Conservation (phyloP, 2,329 filamentous ascomycete genomes). For the Diaporthe ilicicola region DNA sequence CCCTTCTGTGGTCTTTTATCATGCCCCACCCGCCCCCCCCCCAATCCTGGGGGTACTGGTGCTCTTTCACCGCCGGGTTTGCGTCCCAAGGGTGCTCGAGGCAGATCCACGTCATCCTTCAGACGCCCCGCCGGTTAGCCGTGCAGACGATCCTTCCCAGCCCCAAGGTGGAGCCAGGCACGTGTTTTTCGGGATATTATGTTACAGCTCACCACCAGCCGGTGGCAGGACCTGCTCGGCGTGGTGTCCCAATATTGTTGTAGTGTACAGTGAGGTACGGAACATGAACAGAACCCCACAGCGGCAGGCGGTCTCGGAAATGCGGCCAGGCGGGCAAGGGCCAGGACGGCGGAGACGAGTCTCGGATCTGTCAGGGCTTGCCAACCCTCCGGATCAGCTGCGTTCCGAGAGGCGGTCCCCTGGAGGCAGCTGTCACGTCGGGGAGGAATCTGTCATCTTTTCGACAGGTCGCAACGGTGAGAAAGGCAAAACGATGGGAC, state of each 20-base stretch:
- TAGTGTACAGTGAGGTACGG: not conserved
- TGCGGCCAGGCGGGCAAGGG: not conserved
- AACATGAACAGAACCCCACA: not conserved
- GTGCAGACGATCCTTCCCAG: not conserved
- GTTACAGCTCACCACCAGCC: not conserved
- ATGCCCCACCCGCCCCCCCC: not conserved
- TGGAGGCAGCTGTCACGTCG: conserved; percentile 13
- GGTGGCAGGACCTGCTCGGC: not conserved
- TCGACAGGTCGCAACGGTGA: not conserved
- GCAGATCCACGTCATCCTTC: conserved; percentile 18
- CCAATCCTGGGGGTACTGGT: not conserved
- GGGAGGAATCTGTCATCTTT: conserved; percentile 9
- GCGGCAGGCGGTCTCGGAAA: not conserved
- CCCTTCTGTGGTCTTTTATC: not conserved
- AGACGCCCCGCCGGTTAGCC: conserved; percentile 9
- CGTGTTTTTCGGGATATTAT: not conserved
- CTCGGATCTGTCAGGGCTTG: conserved; percentile 25
- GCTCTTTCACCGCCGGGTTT: conserved; percentile 1
- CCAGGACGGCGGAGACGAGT: conserved; percentile 7
- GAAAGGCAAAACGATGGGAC: conserved; percentile 6
- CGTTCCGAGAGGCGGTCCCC: conserved; percentile 10
- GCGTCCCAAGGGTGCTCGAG: not conserved
- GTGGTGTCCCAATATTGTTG: not conserved
- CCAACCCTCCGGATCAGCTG: conserved; percentile 6
- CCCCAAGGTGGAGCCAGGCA: not conserved